Percentiles rank a stretch among this genome's conserved stretches.
phyloP scores from a whole-genome alignment of 148 eudicot species.

The Rhododendron griersonianum region DNA sequence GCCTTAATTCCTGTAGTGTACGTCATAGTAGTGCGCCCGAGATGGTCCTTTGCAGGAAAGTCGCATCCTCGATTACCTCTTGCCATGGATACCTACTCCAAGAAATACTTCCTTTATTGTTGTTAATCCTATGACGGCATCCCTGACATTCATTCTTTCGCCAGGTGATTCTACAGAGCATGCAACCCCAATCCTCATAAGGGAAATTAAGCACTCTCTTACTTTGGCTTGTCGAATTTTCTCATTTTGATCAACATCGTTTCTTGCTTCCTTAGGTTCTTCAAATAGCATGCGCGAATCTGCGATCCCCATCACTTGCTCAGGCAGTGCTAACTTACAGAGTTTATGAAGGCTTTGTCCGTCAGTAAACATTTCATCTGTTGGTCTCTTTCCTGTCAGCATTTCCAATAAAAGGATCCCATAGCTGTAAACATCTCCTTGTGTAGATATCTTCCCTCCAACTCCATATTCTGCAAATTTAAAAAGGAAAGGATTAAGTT shows the following conservation, averaged over 20 bases:
- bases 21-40: neutral
- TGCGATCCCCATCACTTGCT: neutral
- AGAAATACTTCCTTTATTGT: slow-evolving; percentile 1
- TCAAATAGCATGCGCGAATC: neutral
- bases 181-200: slow-evolving; percentile 5
- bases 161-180: slow-evolving; percentile 1
- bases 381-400: slow-evolving; percentile 24
- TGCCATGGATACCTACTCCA: neutral
- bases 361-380: slow-evolving; percentile 24
- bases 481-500: neutral
- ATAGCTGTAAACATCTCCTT: neutral
- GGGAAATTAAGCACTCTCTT: neutral
- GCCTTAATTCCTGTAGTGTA: neutral
- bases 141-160: neutral
- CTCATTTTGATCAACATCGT: neutral
- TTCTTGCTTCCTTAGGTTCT: neutral
- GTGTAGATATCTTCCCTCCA: neutral
- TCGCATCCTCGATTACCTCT: neutral
- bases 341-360: slow-evolving; percentile 17
- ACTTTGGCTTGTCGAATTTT: neutral
- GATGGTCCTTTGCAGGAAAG: neutral
- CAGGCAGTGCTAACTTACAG: slow-evolving; percentile 4
- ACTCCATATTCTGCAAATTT: neutral
- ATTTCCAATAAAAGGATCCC: slow-evolving; percentile 25
- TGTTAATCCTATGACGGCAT: neutral